Base-by-base conservation (phyloP, 1,284 basidiomycete species). In the Sporisorium scitamineum region DNA sequence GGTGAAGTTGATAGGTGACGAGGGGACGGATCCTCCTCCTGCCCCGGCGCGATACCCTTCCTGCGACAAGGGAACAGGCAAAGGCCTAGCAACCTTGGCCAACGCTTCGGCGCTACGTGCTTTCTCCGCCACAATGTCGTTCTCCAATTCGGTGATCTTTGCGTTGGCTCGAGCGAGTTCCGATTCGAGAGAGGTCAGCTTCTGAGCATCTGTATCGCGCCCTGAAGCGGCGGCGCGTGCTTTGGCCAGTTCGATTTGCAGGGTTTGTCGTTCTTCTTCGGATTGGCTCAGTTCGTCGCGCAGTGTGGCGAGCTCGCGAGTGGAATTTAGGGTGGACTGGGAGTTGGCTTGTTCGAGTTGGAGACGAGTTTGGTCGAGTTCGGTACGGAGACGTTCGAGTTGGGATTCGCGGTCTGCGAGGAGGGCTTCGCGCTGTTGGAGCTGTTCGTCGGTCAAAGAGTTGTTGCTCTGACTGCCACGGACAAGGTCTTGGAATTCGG, bases 401-500 rank as follows among this genome's bases (percentile, higher is more conserved):
- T 61, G 57, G 20, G 48, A 18, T 44, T 72, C 54, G 16, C 57
- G 62, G 34, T 34, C 34, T 6, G 34, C 34, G 34, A 34, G 34
- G 9, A 11, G 10, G 34, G 34, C 11, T 44, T 72, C 54, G 24
- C 57, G 62, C 54, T 72, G 61, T 0, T 60, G 18, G 31, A 76
- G 68, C 20, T 41, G 34, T 5, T 24, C 51, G 5, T 18, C 4
- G 8, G 37, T 20, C 7, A 26, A 24, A 10, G 37, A 45, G 26
- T 56, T 11, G 11, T 4, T 20, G 27, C 14, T 31, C 13, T 59
- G 14, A 11, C 51, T 56, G 51, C 66, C 66, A 26, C 52, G 53
- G 24, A 74, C 71, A 39, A 74, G 45, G 42, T 64, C 39, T 59
- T 62, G 56, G 48, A 73, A 63, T 29, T 74, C 62, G 51, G 71